Percentiles rank a stretch among this genome's conserved stretches.
Conservation (phyloP, 495 filamentous ascomycete genomes). For the Xylaria intraflava region DNA sequence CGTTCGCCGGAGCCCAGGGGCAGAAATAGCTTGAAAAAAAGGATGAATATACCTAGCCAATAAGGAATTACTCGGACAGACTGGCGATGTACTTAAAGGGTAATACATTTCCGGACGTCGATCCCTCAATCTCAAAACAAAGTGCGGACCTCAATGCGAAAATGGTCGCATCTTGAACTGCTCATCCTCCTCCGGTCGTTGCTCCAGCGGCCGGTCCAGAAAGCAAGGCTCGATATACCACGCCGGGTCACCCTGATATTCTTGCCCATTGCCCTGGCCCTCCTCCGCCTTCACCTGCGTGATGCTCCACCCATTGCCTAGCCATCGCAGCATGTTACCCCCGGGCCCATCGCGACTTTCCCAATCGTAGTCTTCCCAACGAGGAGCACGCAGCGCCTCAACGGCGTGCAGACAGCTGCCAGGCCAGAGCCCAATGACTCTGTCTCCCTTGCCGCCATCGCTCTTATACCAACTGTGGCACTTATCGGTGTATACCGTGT, state of each 20-base stretch:
- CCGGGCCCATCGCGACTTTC: conserved; percentile 22
- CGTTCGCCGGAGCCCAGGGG: too few species aligned
- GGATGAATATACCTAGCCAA: too few species aligned
- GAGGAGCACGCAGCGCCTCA: conserved; percentile 35
- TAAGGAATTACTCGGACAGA: too few species aligned
- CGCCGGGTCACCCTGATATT: conserved; percentile 34
- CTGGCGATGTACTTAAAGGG: too few species aligned
- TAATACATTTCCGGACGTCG: too few species aligned
- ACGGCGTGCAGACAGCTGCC: conserved; percentile 39
- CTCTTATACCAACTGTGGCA: conserved; percentile 68
- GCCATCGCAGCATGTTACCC: conserved; percentile 36
- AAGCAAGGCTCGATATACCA: conserved; percentile 45
- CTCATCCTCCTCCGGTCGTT: conserved; percentile 39
- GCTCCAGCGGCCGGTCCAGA: conserved; percentile 34
- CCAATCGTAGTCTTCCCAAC: conserved; percentile 42
- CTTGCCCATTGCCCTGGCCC: not conserved
- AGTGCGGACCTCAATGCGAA: conserved; percentile 33
- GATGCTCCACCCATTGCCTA: conserved; percentile 46
- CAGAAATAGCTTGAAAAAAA: too few species aligned
- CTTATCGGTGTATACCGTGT: conserved; percentile 57
- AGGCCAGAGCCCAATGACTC: conserved; percentile 37
- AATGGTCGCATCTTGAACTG: conserved; percentile 38
- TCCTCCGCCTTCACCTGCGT: conserved; percentile 30
- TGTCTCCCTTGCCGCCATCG: conserved; percentile 25
- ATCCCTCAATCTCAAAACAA: not conserved